These are phyloP conservation scores for Blastocystis sp. DNA, from an alignment of 352 stramenopile species.

Conservation along the genomic window DNA sequence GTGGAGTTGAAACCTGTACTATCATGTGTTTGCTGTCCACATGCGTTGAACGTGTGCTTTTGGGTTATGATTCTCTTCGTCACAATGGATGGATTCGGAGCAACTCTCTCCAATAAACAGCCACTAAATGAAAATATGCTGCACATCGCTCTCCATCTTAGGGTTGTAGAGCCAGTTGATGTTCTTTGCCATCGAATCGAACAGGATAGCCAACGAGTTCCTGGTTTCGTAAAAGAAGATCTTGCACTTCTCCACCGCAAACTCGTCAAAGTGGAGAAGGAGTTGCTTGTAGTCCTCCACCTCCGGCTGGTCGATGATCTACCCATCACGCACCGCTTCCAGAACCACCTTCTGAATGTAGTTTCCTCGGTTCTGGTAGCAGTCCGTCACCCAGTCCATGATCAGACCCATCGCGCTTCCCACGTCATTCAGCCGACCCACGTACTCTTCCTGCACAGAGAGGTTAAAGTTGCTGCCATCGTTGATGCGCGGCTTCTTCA, in stretches of 20 bases:
- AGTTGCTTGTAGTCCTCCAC: not conserved
- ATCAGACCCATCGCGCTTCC: not conserved
- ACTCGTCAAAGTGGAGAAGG: conserved; percentile 28
- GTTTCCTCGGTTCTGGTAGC: conserved; percentile 1
- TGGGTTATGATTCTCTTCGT: too few relatives aligned
- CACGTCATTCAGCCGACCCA: conserved; percentile 1
- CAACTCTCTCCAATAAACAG: conserved; percentile 18
- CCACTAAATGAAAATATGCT: conserved; percentile 60
- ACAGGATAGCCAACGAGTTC: conserved; percentile 38
- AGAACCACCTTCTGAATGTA: conserved; percentile 10
- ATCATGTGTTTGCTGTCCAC: too few relatives aligned
- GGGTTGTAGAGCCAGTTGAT: conserved; percentile 63
- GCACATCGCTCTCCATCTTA: conserved; percentile 48
- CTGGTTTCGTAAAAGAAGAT: not conserved
- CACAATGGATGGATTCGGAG: not conserved
- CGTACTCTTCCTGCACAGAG: conserved; percentile 48
- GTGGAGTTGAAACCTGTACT: too few relatives aligned
- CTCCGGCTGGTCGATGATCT: conserved; percentile 25
- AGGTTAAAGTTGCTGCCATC: conserved; percentile 73
- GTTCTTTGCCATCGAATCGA: conserved; percentile 36
- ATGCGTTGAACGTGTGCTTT: too few relatives aligned
- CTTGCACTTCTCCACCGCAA: not conserved
- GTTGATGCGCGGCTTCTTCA: conserved; percentile 71
- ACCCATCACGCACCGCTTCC: not conserved
- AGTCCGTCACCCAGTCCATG: not conserved